Conservation (phyloP, 208 protist species). For the Endotrypanum monterogeii region DNA sequence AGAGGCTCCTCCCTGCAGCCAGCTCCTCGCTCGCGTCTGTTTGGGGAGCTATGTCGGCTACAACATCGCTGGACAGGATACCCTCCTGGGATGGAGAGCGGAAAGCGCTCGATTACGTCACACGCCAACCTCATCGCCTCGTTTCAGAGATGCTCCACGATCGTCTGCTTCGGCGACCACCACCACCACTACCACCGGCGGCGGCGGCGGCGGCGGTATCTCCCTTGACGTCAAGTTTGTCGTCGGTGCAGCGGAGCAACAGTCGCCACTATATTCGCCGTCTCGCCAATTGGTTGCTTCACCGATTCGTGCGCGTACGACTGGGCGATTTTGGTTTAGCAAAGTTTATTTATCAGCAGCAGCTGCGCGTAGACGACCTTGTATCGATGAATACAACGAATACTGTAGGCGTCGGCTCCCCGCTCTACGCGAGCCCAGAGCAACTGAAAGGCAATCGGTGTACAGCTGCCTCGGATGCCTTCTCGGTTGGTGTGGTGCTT, state of each 20-base stretch:
- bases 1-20: background rate
- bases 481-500: conserved; percentile 70
- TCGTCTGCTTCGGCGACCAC: conserved; percentile 20
- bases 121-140: conserved; percentile 14
- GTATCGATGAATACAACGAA: conserved; percentile 52
- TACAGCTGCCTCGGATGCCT: conserved; percentile 69
- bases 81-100: conserved; percentile 21
- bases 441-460: conserved; percentile 66
- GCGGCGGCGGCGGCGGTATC: too few relatives aligned
- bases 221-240: background rate
- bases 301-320: conserved; percentile 65
- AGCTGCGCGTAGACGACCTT: conserved; percentile 40
- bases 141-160: conserved; percentile 19
- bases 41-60: background rate
- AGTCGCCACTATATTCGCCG: conserved; percentile 14
- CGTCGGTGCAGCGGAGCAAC: background rate
- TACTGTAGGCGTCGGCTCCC: conserved; percentile 82
- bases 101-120: conserved; percentile 20
- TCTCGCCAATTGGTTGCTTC: conserved; percentile 46
- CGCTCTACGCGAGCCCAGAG: conserved; percentile 88
- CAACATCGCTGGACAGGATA: conserved; percentile 18
- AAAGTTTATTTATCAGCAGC: conserved; percentile 45
- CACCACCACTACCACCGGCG: background rate
- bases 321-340: conserved; percentile 84
- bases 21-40: background rate